Conservation (phyloP, 2,329 filamentous ascomycete species). For the Talaromyces verruculosus region DNA sequence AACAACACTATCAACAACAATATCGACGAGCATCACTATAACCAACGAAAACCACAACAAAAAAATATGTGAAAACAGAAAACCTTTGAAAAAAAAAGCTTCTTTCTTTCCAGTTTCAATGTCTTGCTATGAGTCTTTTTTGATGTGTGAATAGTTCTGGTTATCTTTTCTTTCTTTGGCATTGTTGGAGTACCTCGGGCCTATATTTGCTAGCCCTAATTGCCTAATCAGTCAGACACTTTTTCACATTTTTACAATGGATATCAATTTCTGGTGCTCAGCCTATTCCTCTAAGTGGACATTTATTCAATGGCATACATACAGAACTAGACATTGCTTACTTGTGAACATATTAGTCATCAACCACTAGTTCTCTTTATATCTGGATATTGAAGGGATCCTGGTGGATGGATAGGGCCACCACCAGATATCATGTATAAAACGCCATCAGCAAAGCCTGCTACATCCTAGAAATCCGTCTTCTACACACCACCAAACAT, state of each 20-base stretch:
- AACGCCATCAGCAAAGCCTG: not conserved
- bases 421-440: not conserved
- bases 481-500: not conserved
- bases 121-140: not conserved
- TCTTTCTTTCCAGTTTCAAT: not conserved
- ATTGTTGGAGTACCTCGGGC: not conserved
- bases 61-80: conserved; percentile 3
- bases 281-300: not conserved
- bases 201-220: not conserved
- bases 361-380: not conserved
- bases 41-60: not conserved
- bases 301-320: not conserved
- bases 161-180: not conserved
- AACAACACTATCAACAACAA: not conserved
- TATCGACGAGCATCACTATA: not conserved
- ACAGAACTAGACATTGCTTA: not conserved
- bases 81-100: not conserved
- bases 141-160: not conserved
- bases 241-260: not conserved
- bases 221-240: not conserved
- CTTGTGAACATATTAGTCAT: not conserved
- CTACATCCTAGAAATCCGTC: not conserved
- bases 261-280: not conserved
- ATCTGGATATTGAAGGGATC: not conserved
- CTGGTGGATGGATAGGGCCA: not conserved